These are phyloP conservation scores for Dactylellina leptospora DNA, from an alignment of 2,329 filamentous ascomycete species.

Conservation along the genomic window DNA sequence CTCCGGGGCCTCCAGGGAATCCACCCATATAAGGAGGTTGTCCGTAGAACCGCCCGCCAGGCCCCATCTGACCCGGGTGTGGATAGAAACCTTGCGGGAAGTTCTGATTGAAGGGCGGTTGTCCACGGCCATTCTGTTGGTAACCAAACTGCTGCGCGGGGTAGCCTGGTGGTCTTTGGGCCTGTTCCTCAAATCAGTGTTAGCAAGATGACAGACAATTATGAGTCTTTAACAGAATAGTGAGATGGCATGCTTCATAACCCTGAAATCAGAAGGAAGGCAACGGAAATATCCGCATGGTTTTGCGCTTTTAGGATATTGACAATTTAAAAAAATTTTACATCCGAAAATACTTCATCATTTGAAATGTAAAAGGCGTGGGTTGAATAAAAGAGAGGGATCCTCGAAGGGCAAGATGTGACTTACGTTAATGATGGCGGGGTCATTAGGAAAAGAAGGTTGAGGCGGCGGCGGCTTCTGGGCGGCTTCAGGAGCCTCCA, in stretches of 20 bases:
- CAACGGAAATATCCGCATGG: conserved; percentile 76
- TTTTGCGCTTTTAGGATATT: conserved; percentile 73
- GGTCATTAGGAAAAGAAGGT: conserved; percentile 86
- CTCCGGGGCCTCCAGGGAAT: conserved; percentile 27
- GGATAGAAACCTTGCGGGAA: conserved; percentile 48
- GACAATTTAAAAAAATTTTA: conserved; percentile 65
- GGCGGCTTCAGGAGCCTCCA: conserved; percentile 80
- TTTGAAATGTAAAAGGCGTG: conserved; percentile 59
- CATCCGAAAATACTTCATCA: conserved; percentile 76
- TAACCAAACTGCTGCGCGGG: conserved; percentile 14
- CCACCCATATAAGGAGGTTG: conserved; percentile 47
- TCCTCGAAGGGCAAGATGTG: neutral
- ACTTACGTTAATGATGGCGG: conserved; percentile 97
- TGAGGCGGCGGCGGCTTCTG: conserved; percentile 75
- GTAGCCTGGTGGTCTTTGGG: neutral
- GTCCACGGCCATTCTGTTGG: conserved; percentile 34
- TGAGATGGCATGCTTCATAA: neutral
- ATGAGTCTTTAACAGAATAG: conserved; percentile 55
- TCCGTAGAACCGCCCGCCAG: conserved; percentile 42
- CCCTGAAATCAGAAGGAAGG: conserved; percentile 73
- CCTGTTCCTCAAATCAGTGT: no score
- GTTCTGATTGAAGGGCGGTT: conserved; percentile 32
- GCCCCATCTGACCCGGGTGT: conserved; percentile 28
- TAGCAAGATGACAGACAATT: conserved; percentile 61
- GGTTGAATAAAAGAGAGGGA: conserved; percentile 5